Evolutionary conservation across 2,329 filamentous ascomycete species (phyloP).

Genomic region (Aspergillus pseudotamarii): DNA sequence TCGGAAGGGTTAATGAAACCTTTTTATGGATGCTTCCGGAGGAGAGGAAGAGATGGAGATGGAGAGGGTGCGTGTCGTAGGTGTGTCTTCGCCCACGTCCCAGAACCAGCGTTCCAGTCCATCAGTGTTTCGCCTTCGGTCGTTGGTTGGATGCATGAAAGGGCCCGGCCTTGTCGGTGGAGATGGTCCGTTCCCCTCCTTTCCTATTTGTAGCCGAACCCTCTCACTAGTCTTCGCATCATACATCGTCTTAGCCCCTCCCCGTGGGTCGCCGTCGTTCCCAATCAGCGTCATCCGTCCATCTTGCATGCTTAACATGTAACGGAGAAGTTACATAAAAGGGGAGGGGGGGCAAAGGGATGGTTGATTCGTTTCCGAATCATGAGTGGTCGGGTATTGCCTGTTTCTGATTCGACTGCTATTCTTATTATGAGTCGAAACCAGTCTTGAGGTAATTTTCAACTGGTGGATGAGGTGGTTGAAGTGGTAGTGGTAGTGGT

Average conservation of each 20-base stretch:
- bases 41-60: not conserved
- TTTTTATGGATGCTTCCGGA: not conserved
- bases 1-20: not conserved
- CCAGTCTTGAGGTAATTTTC: constrained; percentile 8
- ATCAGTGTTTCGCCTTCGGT: constrained; percentile 1
- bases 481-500: not conserved
- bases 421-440: not conserved
- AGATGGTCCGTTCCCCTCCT: constrained; percentile 13
- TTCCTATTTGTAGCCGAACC: constrained; percentile 26
- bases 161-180: constrained; percentile 12
- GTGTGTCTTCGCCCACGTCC: not conserved
- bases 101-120: constrained; percentile 2
- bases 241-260: constrained; percentile 20
- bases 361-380: constrained; percentile 2
- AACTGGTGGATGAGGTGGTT: not conserved
- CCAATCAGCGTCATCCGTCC: not conserved
- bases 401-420: not conserved
- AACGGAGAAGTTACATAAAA: constrained; percentile 15
- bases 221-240: constrained; percentile 25
- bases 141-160: not conserved
- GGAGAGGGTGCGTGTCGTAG: too few relatives aligned
- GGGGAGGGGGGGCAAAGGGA: not conserved
- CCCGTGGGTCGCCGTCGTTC: not conserved
- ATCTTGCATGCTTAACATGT: constrained; percentile 12
- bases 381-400: not conserved